These are phyloP conservation scores for Phytophthora uliginosa DNA, from an alignment of 352 stramenopile species.

Conservation along the genomic window DNA sequence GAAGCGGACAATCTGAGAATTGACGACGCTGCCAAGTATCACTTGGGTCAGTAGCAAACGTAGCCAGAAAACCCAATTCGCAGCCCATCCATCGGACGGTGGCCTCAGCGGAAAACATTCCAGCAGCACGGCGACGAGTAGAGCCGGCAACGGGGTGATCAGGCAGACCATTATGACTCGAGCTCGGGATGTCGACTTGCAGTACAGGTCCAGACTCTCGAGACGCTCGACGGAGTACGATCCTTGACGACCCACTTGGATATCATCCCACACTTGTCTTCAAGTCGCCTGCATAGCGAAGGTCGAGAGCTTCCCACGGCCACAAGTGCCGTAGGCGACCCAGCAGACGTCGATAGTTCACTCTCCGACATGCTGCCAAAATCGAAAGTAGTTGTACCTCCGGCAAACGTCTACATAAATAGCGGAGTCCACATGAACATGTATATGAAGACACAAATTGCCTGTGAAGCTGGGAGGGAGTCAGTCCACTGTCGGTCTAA, in stretches of 20 bases:
- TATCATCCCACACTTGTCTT: not conserved
- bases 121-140: not conserved
- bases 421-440: too few relatives aligned
- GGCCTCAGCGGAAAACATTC: not conserved
- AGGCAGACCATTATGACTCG: not conserved
- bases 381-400: too few relatives aligned
- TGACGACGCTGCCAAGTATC: not conserved
- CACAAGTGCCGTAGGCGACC: too few relatives aligned
- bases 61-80: not conserved
- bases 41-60: not conserved
- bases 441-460: too few relatives aligned
- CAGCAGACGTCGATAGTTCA: too few relatives aligned
- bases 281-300: not conserved
- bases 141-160: not conserved
- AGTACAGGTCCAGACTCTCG: not conserved
- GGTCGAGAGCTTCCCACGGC: not conserved
- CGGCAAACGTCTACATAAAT: too few relatives aligned
- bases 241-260: conserved; percentile 1
- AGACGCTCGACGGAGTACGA: conserved; percentile 1
- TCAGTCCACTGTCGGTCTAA: too few relatives aligned
- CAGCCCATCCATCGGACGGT: not conserved
- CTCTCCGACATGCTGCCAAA: too few relatives aligned
- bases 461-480: too few relatives aligned
- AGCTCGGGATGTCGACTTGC: not conserved
- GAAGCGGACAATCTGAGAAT: not conserved